Percentiles rank a stretch among this genome's conserved stretches.
phyloP scores from a whole-genome alignment of 2,329 filamentous ascomycete species.

The Ceratocystis diversiconidia region DNA sequence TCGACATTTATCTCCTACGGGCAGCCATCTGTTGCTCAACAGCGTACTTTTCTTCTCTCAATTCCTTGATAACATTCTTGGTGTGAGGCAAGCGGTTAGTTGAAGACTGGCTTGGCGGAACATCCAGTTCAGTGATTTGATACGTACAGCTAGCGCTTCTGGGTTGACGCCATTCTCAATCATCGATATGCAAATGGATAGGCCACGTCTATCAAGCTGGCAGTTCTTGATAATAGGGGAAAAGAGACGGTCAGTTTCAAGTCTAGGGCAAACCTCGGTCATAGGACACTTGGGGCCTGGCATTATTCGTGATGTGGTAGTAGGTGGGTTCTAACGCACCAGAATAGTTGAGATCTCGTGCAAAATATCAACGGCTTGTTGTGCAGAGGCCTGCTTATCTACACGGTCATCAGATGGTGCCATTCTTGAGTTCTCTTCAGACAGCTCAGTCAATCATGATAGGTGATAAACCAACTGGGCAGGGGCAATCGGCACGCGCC shows the following conservation, averaged over 20 bases:
- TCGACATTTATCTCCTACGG: slow-evolving; percentile 15
- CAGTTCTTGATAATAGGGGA: slow-evolving; percentile 53
- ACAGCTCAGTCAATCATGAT: neutral
- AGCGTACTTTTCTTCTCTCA: slow-evolving; percentile 42
- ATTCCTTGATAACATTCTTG: slow-evolving; percentile 46
- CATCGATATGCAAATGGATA: slow-evolving; percentile 90
- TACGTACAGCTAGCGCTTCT: slow-evolving; percentile 74
- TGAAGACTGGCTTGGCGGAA: neutral
- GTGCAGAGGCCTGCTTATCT: slow-evolving; percentile 60
- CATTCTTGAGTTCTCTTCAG: slow-evolving; percentile 21
- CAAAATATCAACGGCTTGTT: slow-evolving; percentile 70
- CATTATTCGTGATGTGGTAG: neutral
- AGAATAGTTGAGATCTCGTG: slow-evolving; percentile 80
- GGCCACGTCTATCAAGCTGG: slow-evolving; percentile 72
- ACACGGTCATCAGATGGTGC: slow-evolving; percentile 34
- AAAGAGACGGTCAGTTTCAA: neutral
- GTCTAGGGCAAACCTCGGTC: neutral
- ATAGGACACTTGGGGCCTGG: neutral
- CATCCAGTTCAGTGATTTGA: neutral
- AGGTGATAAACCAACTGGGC: neutral
- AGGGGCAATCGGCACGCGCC: neutral
- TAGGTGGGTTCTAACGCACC: slow-evolving; percentile 37
- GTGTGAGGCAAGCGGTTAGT: neutral
- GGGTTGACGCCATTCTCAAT: slow-evolving; percentile 97
- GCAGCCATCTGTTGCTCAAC: slow-evolving; percentile 30